These are phyloP conservation scores for Pleurotus ostreatus DNA, from an alignment of 768 basidiomycete species.

Conservation along the genomic window DNA sequence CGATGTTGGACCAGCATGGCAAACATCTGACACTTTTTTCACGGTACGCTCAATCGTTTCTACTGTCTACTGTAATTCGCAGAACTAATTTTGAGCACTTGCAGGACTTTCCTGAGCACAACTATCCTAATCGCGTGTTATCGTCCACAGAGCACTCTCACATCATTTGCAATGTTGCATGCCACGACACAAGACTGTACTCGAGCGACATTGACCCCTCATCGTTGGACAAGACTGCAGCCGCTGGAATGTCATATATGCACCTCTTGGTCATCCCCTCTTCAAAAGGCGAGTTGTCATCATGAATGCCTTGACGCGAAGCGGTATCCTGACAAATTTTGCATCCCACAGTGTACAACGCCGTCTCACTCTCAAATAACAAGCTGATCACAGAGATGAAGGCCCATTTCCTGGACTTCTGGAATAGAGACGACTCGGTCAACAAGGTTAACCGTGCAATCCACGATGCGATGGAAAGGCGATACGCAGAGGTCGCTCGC, in stretches of 20 bases:
- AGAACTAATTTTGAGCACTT: neutral
- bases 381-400: neutral
- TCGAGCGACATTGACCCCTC: conserved; percentile 6
- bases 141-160: conserved; percentile 5
- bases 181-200: conserved; percentile 12
- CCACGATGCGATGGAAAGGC: neutral
- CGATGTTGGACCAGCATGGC: neutral
- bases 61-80: neutral
- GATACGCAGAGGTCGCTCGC: neutral
- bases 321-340: neutral
- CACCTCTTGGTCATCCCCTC: conserved; percentile 12
- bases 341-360: neutral
- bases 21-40: conserved; percentile 1
- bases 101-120: neutral
- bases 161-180: conserved; percentile 11
- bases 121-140: neutral
- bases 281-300: conserved; percentile 7
- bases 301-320: neutral
- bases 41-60: neutral
- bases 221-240: neutral
- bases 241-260: conserved; percentile 14
- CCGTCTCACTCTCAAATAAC: neutral
- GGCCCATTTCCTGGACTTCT: neutral
- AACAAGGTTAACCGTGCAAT: neutral
- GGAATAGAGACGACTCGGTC: neutral